Evolutionary conservation across 495 filamentous ascomycete species (phyloP).

Genomic region (Lophiotrema nucula): DNA sequence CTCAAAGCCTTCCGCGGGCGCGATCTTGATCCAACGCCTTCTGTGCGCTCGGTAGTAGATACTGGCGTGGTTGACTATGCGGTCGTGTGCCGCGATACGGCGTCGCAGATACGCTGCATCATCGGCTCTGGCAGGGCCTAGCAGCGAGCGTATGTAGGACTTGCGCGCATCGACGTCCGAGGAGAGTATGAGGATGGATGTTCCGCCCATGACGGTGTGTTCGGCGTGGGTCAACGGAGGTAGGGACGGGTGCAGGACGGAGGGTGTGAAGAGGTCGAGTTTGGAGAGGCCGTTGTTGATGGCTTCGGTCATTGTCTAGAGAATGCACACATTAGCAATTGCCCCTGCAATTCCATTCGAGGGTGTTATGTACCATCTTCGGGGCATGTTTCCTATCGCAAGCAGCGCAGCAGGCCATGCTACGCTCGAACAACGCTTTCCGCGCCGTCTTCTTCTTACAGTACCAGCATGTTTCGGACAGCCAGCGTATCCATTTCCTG

Average conservation of each 20-base stretch:
- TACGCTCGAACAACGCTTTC: slow-evolving; percentile 13
- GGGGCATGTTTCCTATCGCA: slow-evolving; percentile 15
- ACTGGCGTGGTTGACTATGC: slow-evolving; percentile 1
- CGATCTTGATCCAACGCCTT: too few relatives aligned
- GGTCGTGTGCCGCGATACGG: background rate
- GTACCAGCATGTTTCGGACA: slow-evolving; percentile 3
- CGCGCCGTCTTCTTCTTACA: slow-evolving; percentile 11
- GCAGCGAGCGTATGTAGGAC: background rate
- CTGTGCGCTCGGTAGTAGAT: too few relatives aligned
- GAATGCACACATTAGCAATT: background rate
- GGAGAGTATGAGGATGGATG: slow-evolving; percentile 5
- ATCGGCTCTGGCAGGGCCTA: background rate
- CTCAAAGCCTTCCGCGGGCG: too few relatives aligned
- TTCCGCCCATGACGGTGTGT: slow-evolving; percentile 2
- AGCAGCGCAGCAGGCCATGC: slow-evolving; percentile 8
- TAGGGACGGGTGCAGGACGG: slow-evolving; percentile 11
- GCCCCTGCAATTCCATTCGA: too few relatives aligned
- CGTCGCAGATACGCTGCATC: background rate
- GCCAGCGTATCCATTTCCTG: slow-evolving; percentile 18
- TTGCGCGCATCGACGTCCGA: slow-evolving; percentile 10
- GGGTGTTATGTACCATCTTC: slow-evolving; percentile 17
- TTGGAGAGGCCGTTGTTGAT: slow-evolving; percentile 3
- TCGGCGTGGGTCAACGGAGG: slow-evolving; percentile 4
- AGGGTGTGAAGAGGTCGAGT: slow-evolving; percentile 29
- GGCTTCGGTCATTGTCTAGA: slow-evolving; percentile 17